Conservation (phyloP, 768 basidiomycete genomes). For the Hygrocybe punicea region DNA sequence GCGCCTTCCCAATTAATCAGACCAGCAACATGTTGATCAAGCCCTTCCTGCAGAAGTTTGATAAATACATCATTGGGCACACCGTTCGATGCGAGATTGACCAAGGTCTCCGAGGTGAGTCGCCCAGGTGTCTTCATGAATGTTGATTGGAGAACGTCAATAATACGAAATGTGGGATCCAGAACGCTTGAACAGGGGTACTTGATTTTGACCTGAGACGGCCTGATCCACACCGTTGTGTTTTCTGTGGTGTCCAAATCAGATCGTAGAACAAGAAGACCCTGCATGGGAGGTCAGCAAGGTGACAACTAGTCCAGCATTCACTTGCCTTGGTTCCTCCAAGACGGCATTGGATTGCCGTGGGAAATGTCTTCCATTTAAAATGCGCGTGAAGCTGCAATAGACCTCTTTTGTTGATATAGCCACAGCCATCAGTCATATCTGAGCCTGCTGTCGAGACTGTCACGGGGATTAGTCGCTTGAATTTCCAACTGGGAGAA, state of each 20-base stretch:
- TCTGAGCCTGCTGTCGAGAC: constrained; percentile 28
- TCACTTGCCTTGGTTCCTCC: constrained; percentile 19
- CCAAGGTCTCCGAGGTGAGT: constrained; percentile 55
- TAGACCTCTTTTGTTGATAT: constrained; percentile 33
- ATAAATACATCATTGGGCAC: constrained; percentile 45
- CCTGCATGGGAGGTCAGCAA: neutral
- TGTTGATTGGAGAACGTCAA: constrained; percentile 52
- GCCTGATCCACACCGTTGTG: constrained; percentile 32
- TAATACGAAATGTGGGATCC: constrained; percentile 43
- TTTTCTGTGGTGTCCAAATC: constrained; percentile 10
- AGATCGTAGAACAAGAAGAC: neutral
- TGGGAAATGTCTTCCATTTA: constrained; percentile 32
- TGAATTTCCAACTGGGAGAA: neutral
- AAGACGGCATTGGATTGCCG: constrained; percentile 42
- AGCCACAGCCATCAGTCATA: constrained; percentile 44
- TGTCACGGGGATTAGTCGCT: constrained; percentile 2
- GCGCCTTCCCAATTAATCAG: constrained; percentile 40
- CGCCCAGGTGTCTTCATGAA: constrained; percentile 44
- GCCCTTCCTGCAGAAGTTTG: constrained; percentile 35
- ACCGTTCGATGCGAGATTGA: constrained; percentile 63
- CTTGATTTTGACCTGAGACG: constrained; percentile 38
- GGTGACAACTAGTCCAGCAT: neutral
- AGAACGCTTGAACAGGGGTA: constrained; percentile 16
- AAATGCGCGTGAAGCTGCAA: constrained; percentile 23
- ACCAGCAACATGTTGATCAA: constrained; percentile 36